Evolutionary conservation across 169 alveolate species (phyloP).

Genomic region (Plasmodium ovale): DNA sequence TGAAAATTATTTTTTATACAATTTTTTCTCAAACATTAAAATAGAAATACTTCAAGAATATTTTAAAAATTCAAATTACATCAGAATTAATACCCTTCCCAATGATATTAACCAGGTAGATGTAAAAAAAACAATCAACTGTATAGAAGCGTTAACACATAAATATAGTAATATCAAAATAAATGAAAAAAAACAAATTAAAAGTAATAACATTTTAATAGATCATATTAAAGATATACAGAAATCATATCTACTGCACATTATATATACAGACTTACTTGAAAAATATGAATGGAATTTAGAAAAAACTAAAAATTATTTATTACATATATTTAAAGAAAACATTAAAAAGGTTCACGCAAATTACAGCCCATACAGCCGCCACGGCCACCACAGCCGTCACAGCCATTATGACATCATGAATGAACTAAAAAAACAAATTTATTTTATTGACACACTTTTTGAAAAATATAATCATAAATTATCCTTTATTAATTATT

Average conservation of each 20-base stretch:
- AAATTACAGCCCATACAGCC: neutral
- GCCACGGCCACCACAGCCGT: too few species aligned
- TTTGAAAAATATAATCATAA: constrained; percentile 27
- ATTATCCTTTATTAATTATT: constrained; percentile 9
- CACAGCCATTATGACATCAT: too few species aligned
- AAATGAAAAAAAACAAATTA: too few species aligned
- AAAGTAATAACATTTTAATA: too few species aligned
- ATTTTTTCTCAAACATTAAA: constrained; percentile 54
- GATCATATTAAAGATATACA: constrained; percentile 40
- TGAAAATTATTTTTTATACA: constrained; percentile 53
- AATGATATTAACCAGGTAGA: constrained; percentile 18
- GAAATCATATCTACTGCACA: constrained; percentile 32
- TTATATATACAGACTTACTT: constrained; percentile 41
- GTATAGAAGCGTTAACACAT: constrained; percentile 14
- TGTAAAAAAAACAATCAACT: neutral
- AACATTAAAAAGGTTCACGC: constrained; percentile 50
- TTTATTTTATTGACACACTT: constrained; percentile 13
- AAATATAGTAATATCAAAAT: constrained; percentile 9
- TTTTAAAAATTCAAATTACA: constrained; percentile 16
- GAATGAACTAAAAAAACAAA: constrained; percentile 31
- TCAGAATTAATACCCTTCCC: neutral
- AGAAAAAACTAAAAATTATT: constrained; percentile 9
- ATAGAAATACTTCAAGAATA: constrained; percentile 39
- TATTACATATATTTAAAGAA: constrained; percentile 31
- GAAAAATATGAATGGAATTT: constrained; percentile 55